These are phyloP conservation scores for Cetraspora pellucida DNA, from an alignment of 192 early-diverging fungal genomes.

Conservation along the genomic window DNA sequence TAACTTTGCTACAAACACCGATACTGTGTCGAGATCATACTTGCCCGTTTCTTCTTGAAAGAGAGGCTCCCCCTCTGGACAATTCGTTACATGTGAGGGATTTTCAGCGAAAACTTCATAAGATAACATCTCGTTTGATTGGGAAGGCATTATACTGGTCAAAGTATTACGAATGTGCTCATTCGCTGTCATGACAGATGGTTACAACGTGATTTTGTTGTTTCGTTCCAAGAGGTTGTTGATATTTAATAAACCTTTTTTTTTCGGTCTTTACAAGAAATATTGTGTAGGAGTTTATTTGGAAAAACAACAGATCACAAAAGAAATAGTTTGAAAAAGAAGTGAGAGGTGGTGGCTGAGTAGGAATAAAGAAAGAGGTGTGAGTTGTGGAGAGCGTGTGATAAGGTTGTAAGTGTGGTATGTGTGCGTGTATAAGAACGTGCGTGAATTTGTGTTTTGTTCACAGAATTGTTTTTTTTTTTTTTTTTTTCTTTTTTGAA, in stretches of 20 bases:
- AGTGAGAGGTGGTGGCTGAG: too few relatives aligned
- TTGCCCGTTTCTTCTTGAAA: conserved; percentile 30
- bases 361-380: too few relatives aligned
- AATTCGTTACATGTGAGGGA: neutral
- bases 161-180: conserved; percentile 14
- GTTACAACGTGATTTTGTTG: neutral
- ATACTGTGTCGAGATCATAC: conserved; percentile 34
- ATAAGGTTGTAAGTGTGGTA: too few relatives aligned
- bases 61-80: neutral
- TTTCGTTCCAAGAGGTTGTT: neutral
- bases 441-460: neutral
- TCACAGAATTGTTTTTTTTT: neutral
- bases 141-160: conserved; percentile 29
- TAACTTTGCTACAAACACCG: conserved; percentile 31
- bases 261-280: too few relatives aligned
- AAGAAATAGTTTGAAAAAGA: too few relatives aligned
- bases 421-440: too few relatives aligned
- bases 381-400: too few relatives aligned
- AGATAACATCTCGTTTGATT: conserved; percentile 22
- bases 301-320: too few relatives aligned
- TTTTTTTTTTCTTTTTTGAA: neutral
- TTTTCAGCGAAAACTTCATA: conserved; percentile 6
- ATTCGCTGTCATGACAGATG: conserved; percentile 9
- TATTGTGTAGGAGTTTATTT: too few relatives aligned
- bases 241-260: neutral